Conservation (phyloP, 2,329 filamentous ascomycete species). For the Metarhizium rileyi region DNA sequence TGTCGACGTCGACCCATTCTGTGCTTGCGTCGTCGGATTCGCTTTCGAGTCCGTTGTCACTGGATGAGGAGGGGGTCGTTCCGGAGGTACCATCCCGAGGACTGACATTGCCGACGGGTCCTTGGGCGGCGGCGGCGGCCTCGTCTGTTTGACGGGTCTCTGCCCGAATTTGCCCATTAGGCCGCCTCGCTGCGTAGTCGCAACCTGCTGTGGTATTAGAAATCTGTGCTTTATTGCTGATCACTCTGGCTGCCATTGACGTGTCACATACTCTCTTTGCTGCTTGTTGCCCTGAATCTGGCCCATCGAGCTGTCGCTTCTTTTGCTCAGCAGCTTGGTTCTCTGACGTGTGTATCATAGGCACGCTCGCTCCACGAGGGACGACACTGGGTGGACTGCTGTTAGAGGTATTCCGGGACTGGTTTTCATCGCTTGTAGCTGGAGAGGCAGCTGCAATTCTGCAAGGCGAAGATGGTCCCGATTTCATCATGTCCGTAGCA, state of each 20-base stretch:
- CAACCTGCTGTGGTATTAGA: conserved; percentile 21
- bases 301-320: conserved; percentile 34
- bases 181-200: conserved; percentile 20
- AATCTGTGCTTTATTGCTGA: neutral
- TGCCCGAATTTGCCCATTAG: conserved; percentile 27
- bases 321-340: conserved; percentile 19
- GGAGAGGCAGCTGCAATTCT: neutral
- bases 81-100: conserved; percentile 37
- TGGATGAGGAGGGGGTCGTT: conserved; percentile 27
- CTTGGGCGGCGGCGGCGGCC: conserved; percentile 25
- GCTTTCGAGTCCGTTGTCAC: conserved; percentile 7
- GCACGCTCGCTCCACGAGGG: conserved; percentile 20
- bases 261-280: conserved; percentile 32
- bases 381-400: conserved; percentile 6
- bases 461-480: neutral
- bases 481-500: neutral
- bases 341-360: conserved; percentile 30
- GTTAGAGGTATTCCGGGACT: neutral
- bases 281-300: conserved; percentile 20
- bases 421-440: conserved; percentile 4
- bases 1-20: conserved; percentile 14
- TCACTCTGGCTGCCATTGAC: neutral
- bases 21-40: conserved; percentile 8
- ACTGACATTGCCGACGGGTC: conserved; percentile 45
- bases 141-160: conserved; percentile 17